Conservation (phyloP, 495 filamentous ascomycete species). For the Penicillium angulare region DNA sequence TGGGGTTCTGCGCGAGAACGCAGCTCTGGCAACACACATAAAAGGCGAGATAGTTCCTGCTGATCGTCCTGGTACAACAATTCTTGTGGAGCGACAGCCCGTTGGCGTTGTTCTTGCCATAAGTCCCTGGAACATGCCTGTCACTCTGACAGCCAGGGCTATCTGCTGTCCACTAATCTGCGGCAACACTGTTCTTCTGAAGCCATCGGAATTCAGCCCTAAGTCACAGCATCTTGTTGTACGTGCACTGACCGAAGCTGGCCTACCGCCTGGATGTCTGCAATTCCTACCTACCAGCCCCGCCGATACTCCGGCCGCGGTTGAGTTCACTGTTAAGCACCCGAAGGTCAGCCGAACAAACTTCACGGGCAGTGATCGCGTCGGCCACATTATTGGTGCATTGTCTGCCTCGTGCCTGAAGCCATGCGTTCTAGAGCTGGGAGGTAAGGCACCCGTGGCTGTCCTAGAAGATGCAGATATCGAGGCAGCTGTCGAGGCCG, state of each 20-base stretch:
- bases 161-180: not conserved
- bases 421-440: slow-evolving; percentile 52
- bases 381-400: slow-evolving; percentile 45
- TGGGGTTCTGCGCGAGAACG: slow-evolving; percentile 2
- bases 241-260: slow-evolving; percentile 61
- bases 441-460: slow-evolving; percentile 49
- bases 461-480: slow-evolving; percentile 50
- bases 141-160: not conserved
- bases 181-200: slow-evolving; percentile 1
- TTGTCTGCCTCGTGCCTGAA: slow-evolving; percentile 41
- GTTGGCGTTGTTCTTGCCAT: slow-evolving; percentile 36
- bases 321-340: slow-evolving; percentile 40
- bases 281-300: slow-evolving; percentile 43
- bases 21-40: slow-evolving; percentile 25
- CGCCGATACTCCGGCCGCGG: slow-evolving; percentile 40
- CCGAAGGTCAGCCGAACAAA: slow-evolving; percentile 45
- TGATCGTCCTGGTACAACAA: slow-evolving; percentile 27
- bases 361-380: slow-evolving; percentile 49
- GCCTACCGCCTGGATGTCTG: slow-evolving; percentile 49
- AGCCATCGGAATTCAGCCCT: slow-evolving; percentile 15
- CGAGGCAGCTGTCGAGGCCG: slow-evolving; percentile 34
- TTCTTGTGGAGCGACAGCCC: slow-evolving; percentile 25
- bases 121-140: slow-evolving; percentile 21
- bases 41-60: slow-evolving; percentile 34
- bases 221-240: slow-evolving; percentile 33